These are phyloP conservation scores for Cichorium intybus DNA, from an alignment of 140 eudicot species.

Conservation along the genomic window DNA sequence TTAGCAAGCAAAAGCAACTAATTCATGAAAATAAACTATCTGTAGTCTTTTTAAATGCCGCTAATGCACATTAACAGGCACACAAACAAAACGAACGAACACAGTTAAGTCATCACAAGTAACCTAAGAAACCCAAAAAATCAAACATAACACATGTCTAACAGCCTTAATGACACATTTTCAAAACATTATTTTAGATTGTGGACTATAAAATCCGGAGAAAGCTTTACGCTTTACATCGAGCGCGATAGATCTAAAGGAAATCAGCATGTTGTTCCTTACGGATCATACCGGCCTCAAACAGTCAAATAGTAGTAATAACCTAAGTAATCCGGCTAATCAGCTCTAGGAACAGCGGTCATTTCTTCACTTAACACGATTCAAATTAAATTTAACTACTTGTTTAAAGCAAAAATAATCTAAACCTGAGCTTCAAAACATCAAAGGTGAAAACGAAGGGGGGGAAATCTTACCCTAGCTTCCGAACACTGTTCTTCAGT, in stretches of 20 bases:
- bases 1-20: background rate
- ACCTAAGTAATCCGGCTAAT: background rate
- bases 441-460: background rate
- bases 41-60: background rate
- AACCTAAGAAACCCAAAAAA: constrained; percentile 14
- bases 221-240: background rate
- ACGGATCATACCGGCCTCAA: constrained; percentile 8
- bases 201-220: background rate
- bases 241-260: constrained; percentile 9
- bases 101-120: constrained; percentile 8
- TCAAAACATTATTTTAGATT: background rate
- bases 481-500: background rate
- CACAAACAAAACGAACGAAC: background rate
- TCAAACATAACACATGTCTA: constrained; percentile 13
- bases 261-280: background rate
- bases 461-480: constrained; percentile 16
- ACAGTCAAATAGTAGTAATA: background rate
- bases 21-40: constrained; percentile 4
- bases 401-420: background rate
- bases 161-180: background rate
- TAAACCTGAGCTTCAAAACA: background rate
- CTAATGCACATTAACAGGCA: constrained; percentile 6
- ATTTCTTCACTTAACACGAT: constrained; percentile 4
- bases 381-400: background rate
- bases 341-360: background rate